Conservation (phyloP, 148 eudicot genomes). For the Silene uniflora region DNA sequence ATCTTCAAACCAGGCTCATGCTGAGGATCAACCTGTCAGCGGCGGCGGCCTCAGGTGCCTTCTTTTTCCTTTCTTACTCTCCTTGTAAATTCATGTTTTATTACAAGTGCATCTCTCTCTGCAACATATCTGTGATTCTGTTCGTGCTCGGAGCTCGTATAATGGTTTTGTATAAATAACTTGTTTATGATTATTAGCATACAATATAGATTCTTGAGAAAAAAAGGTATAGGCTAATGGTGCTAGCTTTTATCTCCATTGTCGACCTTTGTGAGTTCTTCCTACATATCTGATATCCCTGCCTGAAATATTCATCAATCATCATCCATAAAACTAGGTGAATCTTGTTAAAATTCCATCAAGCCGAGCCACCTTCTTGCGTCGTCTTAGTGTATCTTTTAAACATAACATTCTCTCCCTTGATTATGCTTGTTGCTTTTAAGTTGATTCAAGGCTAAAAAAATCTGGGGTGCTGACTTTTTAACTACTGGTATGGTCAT, state of each 20-base stretch:
- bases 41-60: slow-evolving; percentile 84
- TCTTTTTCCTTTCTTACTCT: neutral
- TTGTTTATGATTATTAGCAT: neutral
- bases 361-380: neutral
- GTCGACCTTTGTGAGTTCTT: neutral
- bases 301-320: neutral
- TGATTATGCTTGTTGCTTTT: neutral
- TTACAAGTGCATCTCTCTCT: neutral
- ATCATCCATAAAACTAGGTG: neutral
- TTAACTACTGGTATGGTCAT: neutral
- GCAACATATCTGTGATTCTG: neutral
- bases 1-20: slow-evolving; percentile 58
- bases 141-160: neutral
- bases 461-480: neutral
- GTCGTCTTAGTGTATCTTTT: neutral
- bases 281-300: neutral
- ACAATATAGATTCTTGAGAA: neutral
- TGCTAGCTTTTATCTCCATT: neutral
- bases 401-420: neutral
- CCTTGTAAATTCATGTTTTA: neutral
- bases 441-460: neutral
- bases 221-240: neutral
- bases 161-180: neutral
- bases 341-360: neutral
- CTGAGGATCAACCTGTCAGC: slow-evolving; percentile 64